Percentiles rank a stretch among this genome's conserved stretches.
These are phyloP conservation scores for Pseudotsuga menziesii DNA, from an alignment of 75 land plant species.

Conservation along the genomic window DNA sequence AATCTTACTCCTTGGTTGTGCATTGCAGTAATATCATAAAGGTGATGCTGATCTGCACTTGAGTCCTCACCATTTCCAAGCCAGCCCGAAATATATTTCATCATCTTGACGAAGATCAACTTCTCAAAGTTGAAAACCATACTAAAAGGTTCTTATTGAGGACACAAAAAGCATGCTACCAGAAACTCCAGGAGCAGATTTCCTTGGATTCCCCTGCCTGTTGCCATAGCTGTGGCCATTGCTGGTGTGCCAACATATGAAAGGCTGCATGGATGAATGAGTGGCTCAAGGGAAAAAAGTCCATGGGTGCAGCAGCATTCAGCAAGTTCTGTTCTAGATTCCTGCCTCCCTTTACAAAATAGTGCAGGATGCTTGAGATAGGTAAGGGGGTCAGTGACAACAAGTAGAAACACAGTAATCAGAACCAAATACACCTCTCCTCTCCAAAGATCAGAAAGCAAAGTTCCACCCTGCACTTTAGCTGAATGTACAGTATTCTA, in stretches of 20 bases:
- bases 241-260: conserved; percentile 39
- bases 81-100: conserved; percentile 27
- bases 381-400: conserved; percentile 55
- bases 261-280: conserved; percentile 79
- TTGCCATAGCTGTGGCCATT: conserved; percentile 5
- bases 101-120: conserved; percentile 16
- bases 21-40: background rate
- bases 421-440: conserved; percentile 61
- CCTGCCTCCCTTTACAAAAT: conserved; percentile 78
- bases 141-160: conserved; percentile 7
- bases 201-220: conserved; percentile 17
- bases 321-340: conserved; percentile 63
- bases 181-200: conserved; percentile 12
- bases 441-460: conserved; percentile 65
- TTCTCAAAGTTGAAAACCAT: background rate
- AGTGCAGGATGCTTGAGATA: conserved; percentile 73
- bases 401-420: conserved; percentile 60
- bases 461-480: conserved; percentile 60
- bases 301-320: conserved; percentile 86
- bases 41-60: background rate
- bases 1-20: too few relatives aligned
- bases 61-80: conserved; percentile 17
- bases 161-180: conserved; percentile 3
- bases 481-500: conserved; percentile 20
- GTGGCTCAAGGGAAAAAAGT: conserved; percentile 67